phyloP scores from a whole-genome alignment of 2,329 filamentous ascomycete species.

The Ceratocystiopsis minuta region DNA sequence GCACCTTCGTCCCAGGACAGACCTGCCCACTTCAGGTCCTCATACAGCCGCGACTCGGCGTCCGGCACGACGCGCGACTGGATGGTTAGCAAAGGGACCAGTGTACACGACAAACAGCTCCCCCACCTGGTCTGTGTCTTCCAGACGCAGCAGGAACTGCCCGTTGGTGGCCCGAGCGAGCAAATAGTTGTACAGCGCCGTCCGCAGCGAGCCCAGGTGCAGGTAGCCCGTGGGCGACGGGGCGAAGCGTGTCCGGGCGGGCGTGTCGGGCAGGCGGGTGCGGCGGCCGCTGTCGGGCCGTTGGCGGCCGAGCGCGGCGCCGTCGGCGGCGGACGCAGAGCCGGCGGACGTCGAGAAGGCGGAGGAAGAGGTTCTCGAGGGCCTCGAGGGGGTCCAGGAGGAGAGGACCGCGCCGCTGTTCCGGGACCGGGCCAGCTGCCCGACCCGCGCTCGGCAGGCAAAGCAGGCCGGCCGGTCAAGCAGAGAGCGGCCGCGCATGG shows the following conservation, averaged over 20 bases:
- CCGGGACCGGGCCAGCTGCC: background rate
- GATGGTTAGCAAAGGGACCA: background rate
- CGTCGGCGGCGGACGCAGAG: too few relatives aligned
- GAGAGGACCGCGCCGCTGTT: background rate
- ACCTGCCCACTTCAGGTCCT: slow-evolving; percentile 77
- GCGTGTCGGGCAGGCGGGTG: slow-evolving; percentile 24
- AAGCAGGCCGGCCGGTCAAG: slow-evolving; percentile 2
- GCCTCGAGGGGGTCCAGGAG: too few relatives aligned
- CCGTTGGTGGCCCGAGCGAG: slow-evolving; percentile 76
- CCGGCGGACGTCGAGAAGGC: too few relatives aligned
- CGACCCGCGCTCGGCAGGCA: background rate
- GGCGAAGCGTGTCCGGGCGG: slow-evolving; percentile 72
- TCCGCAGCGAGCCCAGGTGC: slow-evolving; percentile 79
- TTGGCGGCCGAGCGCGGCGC: background rate
- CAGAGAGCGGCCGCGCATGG: too few relatives aligned
- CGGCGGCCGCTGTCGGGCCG: background rate
- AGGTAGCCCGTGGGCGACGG: slow-evolving; percentile 90
- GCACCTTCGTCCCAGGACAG: slow-evolving; percentile 82
- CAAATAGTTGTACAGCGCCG: slow-evolving; percentile 88
- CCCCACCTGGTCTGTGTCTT: slow-evolving; percentile 79
- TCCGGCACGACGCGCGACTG: slow-evolving; percentile 66
- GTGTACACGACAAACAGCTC: background rate
- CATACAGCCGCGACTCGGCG: slow-evolving; percentile 59
- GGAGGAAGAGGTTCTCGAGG: too few relatives aligned
- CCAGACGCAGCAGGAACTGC: slow-evolving; percentile 77